Base-by-base conservation (phyloP, 2,329 filamentous ascomycete genomes). In the Claviceps sp. region DNA sequence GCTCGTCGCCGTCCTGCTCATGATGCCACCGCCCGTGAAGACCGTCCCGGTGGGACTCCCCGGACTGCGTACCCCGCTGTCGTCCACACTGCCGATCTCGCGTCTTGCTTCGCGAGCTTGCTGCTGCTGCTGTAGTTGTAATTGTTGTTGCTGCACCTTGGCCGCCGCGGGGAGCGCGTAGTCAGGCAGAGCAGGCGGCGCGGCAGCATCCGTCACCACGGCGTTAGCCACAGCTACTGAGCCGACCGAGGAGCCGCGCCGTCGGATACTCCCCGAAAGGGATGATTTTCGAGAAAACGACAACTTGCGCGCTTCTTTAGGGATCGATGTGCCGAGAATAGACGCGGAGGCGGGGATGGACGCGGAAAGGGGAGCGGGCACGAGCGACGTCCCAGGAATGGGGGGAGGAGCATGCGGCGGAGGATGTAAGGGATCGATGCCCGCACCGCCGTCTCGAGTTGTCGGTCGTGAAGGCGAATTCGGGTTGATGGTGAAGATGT, bases 241-340 rank as follows among this genome's bases (percentile, higher is more conserved):
- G 55, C 61, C 53, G 58, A 59, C 57, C 48, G 66, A 68, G 53
- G 64, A 67, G 50, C 66, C 64, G 47, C 71, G 66, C 8, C 70
- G 66, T 10, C 71, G 69, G 24, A 72, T 69, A 56, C 68, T 68
- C 52, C 70, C 70, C 42, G 73, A 73, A 55, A 79, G 71, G 44
- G 77, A 78, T 8, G 75, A 56, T 61, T 77, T 79, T 58, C 76
- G 77, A 52, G 70, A 68, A 61, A 78, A 76, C 45, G 76, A 79
- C 24, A 70, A 63, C 59, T 75, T 73, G 66, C 75, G 71, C 22
- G 51, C 16, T 58, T 75, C 73, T 63, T 76, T 71, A 30, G 47
- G 30, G 11, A 26, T 13, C 8, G 47, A 44, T 10, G 40, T 17
- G 19, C 17, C n/a, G 17, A 19, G 40, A 42, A 8, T 17, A 13